Evolutionary conservation across 2,329 filamentous ascomycete species (phyloP).

Genomic region (Calonectria multiphialidica): DNA sequence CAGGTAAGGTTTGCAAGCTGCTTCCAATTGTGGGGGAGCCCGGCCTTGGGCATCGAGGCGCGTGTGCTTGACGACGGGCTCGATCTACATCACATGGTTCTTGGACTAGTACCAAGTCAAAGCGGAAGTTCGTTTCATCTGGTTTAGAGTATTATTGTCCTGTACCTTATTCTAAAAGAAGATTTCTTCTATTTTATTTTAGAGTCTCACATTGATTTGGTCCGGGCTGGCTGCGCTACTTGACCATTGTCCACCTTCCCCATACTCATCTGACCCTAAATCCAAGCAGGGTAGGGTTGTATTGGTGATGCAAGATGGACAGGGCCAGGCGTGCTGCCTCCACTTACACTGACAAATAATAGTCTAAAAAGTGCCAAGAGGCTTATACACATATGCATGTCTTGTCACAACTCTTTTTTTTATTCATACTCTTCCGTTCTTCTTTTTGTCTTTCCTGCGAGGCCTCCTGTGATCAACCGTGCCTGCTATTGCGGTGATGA

Average conservation of each 20-base stretch:
- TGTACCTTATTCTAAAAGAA: not conserved
- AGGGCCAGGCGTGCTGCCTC: not conserved
- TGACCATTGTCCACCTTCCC: not conserved
- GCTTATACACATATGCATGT: not conserved
- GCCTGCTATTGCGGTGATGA: not conserved
- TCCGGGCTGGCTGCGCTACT: not conserved
- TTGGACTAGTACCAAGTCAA: not conserved
- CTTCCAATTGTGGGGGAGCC: not conserved
- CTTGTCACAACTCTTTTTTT: not conserved
- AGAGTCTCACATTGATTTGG: not conserved
- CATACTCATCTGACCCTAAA: constrained; percentile 9
- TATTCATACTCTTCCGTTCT: not conserved
- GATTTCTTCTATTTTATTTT: not conserved
- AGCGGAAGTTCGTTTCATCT: not conserved
- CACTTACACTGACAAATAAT: constrained; percentile 11
- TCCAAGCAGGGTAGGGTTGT: constrained; percentile 5
- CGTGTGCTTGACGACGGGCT: not conserved
- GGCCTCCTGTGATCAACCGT: not conserved
- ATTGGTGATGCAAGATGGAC: constrained; percentile 9
- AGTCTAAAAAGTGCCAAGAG: not conserved
- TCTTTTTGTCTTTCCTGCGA: not conserved
- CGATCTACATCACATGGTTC: not conserved
- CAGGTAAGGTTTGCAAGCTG: not conserved
- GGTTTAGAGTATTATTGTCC: not conserved
- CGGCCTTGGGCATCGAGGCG: not conserved